phyloP scores from a whole-genome alignment of 2,329 filamentous ascomycete species.

The Pseudohalonectria lignicola region DNA sequence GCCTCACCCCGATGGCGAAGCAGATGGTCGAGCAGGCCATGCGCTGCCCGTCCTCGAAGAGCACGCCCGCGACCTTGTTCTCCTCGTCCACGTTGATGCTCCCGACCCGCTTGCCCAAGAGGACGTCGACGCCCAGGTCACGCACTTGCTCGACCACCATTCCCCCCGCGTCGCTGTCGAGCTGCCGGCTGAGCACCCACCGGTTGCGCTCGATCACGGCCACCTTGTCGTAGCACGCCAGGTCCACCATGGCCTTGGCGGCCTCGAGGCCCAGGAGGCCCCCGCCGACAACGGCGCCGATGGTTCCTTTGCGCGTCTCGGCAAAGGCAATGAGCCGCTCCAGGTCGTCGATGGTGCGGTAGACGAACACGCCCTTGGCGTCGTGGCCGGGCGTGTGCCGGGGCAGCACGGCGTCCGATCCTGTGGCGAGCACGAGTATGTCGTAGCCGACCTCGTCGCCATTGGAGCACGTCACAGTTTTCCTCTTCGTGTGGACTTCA shows the following conservation, averaged over 20 bases:
- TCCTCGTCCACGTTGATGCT: constrained; percentile 56
- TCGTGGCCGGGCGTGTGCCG: constrained; percentile 64
- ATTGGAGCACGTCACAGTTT: constrained; percentile 59
- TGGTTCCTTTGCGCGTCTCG: constrained; percentile 51
- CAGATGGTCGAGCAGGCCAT: constrained; percentile 74
- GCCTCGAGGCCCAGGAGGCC: constrained; percentile 80
- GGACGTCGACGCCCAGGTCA: constrained; percentile 67
- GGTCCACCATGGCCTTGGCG: constrained; percentile 83
- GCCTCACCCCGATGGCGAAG: constrained; percentile 80
- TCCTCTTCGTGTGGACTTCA: constrained; percentile 51
- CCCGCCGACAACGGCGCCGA: constrained; percentile 71
- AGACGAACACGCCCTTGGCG: constrained; percentile 78
- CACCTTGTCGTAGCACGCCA: constrained; percentile 63
- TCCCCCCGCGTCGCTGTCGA: constrained; percentile 69
- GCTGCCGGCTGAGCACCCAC: constrained; percentile 74
- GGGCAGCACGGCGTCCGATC: constrained; percentile 71
- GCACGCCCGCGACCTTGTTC: constrained; percentile 57
- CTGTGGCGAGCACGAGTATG: constrained; percentile 72
- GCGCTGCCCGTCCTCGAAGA: constrained; percentile 70
- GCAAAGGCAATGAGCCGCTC: constrained; percentile 67
- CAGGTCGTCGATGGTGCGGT: constrained; percentile 75
- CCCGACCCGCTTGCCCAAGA: constrained; percentile 66
- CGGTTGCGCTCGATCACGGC: constrained; percentile 71
- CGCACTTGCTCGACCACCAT: constrained; percentile 77
- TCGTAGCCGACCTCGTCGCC: constrained; percentile 65